A percentile compares a stretch with the other conserved stretches of the same genome.
Evolutionary conservation across 2,329 filamentous ascomycete species (phyloP).

Genomic region (Arthrobotrys sinensis): DNA sequence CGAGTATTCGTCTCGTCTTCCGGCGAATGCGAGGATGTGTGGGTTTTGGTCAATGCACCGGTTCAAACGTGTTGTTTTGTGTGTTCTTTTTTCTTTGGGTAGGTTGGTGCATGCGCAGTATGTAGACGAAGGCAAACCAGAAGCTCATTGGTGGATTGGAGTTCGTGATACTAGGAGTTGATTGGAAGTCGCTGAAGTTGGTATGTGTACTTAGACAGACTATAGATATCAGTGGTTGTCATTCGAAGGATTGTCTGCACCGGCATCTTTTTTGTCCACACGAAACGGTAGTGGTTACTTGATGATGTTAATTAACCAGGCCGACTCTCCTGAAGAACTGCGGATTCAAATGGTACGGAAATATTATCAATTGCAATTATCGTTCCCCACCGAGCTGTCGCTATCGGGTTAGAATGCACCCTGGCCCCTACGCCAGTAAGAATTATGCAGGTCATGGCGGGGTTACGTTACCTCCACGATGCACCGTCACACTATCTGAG

Average conservation of each 20-base stretch:
- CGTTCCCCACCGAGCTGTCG: slow-evolving; percentile 28
- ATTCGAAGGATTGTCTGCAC: neutral
- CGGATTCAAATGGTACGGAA: neutral
- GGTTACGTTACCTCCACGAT: slow-evolving; percentile 41
- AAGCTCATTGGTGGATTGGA: slow-evolving; percentile 15
- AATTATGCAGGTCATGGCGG: slow-evolving; percentile 57
- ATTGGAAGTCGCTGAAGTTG: neutral
- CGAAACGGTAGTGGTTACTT: neutral
- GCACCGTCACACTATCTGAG: slow-evolving; percentile 25
- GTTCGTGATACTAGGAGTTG: neutral
- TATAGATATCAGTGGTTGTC: neutral
- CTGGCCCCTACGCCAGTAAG: slow-evolving; percentile 48
- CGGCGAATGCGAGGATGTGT: neutral
- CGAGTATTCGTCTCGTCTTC: slow-evolving; percentile 10
- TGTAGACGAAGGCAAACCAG: neutral
- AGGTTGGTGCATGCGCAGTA: neutral
- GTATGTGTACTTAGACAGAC: neutral
- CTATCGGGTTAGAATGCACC: slow-evolving; percentile 28
- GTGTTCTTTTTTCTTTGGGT: slow-evolving; percentile 25
- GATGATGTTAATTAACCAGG: too few species aligned
- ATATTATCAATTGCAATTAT: neutral
- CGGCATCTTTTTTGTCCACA: neutral
- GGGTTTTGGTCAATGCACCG: slow-evolving; percentile 11
- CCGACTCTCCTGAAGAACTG: too few species aligned
- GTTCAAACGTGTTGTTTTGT: slow-evolving; percentile 26